Base-by-base conservation (phyloP, 345 rosid genomes). In the Eucalyptus microcorys region DNA sequence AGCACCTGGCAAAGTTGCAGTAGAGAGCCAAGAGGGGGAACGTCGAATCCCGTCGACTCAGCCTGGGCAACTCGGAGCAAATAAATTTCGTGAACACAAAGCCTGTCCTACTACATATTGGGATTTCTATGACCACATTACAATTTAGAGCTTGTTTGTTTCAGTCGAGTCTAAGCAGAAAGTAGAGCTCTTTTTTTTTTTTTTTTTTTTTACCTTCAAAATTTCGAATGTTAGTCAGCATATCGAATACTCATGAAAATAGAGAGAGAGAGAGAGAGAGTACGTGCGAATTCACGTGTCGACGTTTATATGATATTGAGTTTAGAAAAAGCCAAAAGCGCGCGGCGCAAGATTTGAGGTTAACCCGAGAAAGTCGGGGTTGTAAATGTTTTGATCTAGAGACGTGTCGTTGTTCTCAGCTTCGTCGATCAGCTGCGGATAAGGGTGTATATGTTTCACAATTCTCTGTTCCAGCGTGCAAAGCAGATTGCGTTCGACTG, bases 1-100 rank as follows among this genome's bases (percentile, higher is more conserved):
- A 83, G 7, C 88, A 92, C 88, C 59, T 92, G 90, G 79, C 21
- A 32, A 91, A 89, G 84, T 76, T 76, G 47, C 84, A 22, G 84
- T 76, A 76, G 84, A 40, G 84, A 76, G 47, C 47, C 30, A 21
- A 40, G 47, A 21, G 2, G 81, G 80, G 81, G 14, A 40, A 40
- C 80, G 19, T 37, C 45, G 22, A 71, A 37, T 19, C 81, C 81
- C 14, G 81, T 37, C 83, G 1, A 12, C 84, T 76, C 30, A 52
- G 47, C 47, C 47, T 40, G 83, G 83, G 83, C 83, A 76, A 76
- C 47, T 37, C 47, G 30, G 30, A 76, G 27, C 47, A 22, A 76
- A 76, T 40, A 40, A 21, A 76, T 76, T 43, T 76, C 42, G 83
- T 3, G 81, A 34, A 34, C 40, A 19, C 81, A 71, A 34, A 68